A percentile compares a stretch with the other conserved stretches of the same genome.
phyloP scores from a whole-genome alignment of 495 filamentous ascomycete genomes.

The Xylaria intraflava region DNA sequence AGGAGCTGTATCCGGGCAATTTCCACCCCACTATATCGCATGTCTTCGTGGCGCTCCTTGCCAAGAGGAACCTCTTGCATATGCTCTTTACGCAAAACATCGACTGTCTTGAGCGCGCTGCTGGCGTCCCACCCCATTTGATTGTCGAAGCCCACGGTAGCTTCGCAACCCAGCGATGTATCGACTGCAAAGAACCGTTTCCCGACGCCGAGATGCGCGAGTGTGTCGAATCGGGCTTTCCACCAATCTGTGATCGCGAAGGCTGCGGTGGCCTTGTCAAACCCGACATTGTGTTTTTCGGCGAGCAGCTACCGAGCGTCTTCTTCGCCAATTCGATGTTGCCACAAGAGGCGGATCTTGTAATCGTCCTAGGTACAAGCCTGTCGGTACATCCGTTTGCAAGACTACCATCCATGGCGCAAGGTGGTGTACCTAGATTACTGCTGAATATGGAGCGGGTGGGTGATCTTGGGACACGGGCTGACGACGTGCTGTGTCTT shows the following conservation, averaged over 20 bases:
- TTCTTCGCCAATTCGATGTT: conserved; percentile 59
- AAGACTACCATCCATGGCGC: conserved; percentile 59
- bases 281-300: conserved; percentile 96
- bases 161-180: conserved; percentile 83
- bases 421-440: conserved; percentile 59
- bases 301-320: conserved; percentile 58
- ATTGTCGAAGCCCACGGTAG: conserved; percentile 94
- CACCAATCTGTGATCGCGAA: conserved; percentile 56
- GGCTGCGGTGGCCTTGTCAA: conserved; percentile 80
- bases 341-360: conserved; percentile 63
- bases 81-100: conserved; percentile 98
- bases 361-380: conserved; percentile 88
- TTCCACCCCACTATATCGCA: conserved; percentile 67
- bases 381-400: conserved; percentile 87
- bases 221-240: conserved; percentile 52
- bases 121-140: conserved; percentile 71
- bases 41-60: conserved; percentile 64
- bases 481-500: conserved; percentile 70
- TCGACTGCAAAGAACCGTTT: conserved; percentile 71
- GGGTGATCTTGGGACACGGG: conserved; percentile 65
- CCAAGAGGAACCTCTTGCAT: conserved; percentile 67
- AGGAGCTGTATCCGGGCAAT: conserved; percentile 87
- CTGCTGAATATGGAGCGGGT: conserved; percentile 87
- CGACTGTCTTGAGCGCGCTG: conserved; percentile 84
- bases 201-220: conserved; percentile 66